phyloP scores from a whole-genome alignment of 768 basidiomycete genomes.

The Fistulinella prunicolor region DNA sequence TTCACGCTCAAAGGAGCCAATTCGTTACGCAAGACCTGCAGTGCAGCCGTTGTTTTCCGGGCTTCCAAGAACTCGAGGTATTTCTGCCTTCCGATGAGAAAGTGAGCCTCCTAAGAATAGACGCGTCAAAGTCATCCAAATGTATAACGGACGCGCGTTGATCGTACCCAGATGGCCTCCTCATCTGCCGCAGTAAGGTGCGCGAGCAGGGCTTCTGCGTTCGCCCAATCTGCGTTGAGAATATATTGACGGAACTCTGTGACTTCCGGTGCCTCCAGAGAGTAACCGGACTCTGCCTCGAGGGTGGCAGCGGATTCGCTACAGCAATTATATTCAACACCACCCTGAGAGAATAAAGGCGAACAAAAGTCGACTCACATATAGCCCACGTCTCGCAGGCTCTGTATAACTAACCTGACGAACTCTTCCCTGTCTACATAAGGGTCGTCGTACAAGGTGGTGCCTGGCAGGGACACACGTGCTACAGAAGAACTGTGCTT shows the following conservation, averaged over 20 bases:
- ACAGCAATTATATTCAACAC: slow-evolving; percentile 15
- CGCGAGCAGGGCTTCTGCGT: slow-evolving; percentile 67
- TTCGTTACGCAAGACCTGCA: slow-evolving; percentile 84
- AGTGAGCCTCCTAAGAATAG: slow-evolving; percentile 65
- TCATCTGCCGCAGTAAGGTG: slow-evolving; percentile 67
- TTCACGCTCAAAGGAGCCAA: slow-evolving; percentile 80
- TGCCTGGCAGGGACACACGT: slow-evolving; percentile 67
- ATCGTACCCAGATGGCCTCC: slow-evolving; percentile 63
- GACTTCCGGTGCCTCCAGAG: slow-evolving; percentile 75
- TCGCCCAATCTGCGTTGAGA: slow-evolving; percentile 74
- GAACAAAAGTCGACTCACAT: slow-evolving; percentile 40
- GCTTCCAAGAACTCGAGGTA: slow-evolving; percentile 90
- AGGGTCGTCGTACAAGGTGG: slow-evolving; percentile 74
- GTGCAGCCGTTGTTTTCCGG: slow-evolving; percentile 72
- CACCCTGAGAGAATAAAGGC: slow-evolving; percentile 1
- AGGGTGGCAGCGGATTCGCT: slow-evolving; percentile 88
- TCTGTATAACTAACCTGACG: slow-evolving; percentile 84
- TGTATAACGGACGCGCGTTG: slow-evolving; percentile 23
- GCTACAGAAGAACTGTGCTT: slow-evolving; percentile 51
- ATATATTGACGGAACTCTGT: slow-evolving; percentile 78
- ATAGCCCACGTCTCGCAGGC: slow-evolving; percentile 84
- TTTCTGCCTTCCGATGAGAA: slow-evolving; percentile 92
- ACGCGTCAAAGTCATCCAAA: slow-evolving; percentile 18
- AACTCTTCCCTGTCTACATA: slow-evolving; percentile 86
- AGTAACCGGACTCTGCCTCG: slow-evolving; percentile 91